phyloP scores from a whole-genome alignment of 2,329 filamentous ascomycete species.

The Venturiaceae sp. region DNA sequence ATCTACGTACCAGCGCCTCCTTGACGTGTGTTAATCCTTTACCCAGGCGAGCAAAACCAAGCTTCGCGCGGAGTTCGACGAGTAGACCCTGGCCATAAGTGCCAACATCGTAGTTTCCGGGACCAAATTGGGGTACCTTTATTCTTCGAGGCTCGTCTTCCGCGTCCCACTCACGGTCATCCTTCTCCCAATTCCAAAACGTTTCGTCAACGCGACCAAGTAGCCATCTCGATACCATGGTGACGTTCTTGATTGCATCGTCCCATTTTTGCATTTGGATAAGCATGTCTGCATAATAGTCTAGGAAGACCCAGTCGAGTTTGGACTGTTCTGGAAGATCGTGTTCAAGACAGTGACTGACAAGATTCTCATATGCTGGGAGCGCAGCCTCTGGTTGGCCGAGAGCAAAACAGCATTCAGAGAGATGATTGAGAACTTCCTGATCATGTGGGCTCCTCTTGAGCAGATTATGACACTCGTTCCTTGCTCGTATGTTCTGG shows the following conservation, averaged over 20 bases:
- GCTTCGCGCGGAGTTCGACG: slow-evolving; percentile 70
- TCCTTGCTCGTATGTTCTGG: slow-evolving; percentile 34
- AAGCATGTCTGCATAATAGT: slow-evolving; percentile 76
- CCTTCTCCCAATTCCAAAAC: slow-evolving; percentile 64
- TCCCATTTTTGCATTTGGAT: slow-evolving; percentile 52
- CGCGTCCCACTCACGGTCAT: slow-evolving; percentile 86
- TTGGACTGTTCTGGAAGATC: slow-evolving; percentile 33
- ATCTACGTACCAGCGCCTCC: slow-evolving; percentile 61
- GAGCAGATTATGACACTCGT: slow-evolving; percentile 45
- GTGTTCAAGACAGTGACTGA: slow-evolving; percentile 35
- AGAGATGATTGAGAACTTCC: slow-evolving; percentile 44
- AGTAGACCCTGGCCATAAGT: slow-evolving; percentile 68
- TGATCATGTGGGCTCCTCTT: slow-evolving; percentile 44
- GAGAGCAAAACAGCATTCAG: slow-evolving; percentile 45
- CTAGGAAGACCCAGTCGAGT: slow-evolving; percentile 70
- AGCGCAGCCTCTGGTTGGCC: slow-evolving; percentile 39
- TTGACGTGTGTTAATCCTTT: slow-evolving; percentile 49
- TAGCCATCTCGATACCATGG: slow-evolving; percentile 69
- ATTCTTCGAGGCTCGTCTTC: slow-evolving; percentile 58
- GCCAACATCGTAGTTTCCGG: slow-evolving; percentile 40
- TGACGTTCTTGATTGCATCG: slow-evolving; percentile 60
- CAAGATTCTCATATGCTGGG: slow-evolving; percentile 41
- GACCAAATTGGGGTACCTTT: slow-evolving; percentile 50
- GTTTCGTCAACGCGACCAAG: slow-evolving; percentile 63
- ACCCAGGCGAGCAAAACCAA: slow-evolving; percentile 74